Evolutionary conservation across 768 basidiomycete genomes (phyloP).

Genomic region (Xanthoconium purpureum): DNA sequence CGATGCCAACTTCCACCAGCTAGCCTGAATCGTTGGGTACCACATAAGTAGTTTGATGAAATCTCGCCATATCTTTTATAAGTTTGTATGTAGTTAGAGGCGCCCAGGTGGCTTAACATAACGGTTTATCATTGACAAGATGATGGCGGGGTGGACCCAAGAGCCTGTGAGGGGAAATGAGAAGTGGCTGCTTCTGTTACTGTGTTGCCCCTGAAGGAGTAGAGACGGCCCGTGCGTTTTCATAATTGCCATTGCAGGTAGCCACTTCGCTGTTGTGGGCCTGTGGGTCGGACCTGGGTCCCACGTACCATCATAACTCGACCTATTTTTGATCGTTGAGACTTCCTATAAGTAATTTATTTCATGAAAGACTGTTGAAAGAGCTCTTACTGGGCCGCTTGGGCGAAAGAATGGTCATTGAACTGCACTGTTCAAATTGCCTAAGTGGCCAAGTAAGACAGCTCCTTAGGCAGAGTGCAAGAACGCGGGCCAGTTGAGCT

Average conservation of each 20-base stretch:
- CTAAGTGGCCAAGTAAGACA: constrained; percentile 5
- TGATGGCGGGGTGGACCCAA: not conserved
- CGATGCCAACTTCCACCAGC: too few relatives aligned
- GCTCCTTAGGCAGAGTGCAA: too few relatives aligned
- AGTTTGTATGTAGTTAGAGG: not conserved
- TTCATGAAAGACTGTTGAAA: not conserved
- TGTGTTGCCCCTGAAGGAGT: not conserved
- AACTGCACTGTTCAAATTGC: not conserved
- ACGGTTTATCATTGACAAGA: not conserved
- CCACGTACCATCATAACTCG: too few relatives aligned
- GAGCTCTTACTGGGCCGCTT: constrained; percentile 8
- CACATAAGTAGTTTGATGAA: not conserved
- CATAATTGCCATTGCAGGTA: not conserved
- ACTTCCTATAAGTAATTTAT: not conserved
- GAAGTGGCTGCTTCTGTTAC: too few relatives aligned
- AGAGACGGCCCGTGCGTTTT: constrained; percentile 15
- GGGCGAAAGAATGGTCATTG: not conserved
- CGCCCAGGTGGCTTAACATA: too few relatives aligned
- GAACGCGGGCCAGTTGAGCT: too few relatives aligned
- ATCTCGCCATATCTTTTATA: not conserved
- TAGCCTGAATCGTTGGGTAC: not conserved
- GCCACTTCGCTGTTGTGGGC: too few relatives aligned
- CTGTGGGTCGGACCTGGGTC: too few relatives aligned
- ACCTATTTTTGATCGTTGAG: not conserved
- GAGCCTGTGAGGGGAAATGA: not conserved